Evolutionary conservation across 257 asterid species (phyloP), one percentile per base, ranked within the genome.

Genomic region (Solanum ossicruentum): DNA sequence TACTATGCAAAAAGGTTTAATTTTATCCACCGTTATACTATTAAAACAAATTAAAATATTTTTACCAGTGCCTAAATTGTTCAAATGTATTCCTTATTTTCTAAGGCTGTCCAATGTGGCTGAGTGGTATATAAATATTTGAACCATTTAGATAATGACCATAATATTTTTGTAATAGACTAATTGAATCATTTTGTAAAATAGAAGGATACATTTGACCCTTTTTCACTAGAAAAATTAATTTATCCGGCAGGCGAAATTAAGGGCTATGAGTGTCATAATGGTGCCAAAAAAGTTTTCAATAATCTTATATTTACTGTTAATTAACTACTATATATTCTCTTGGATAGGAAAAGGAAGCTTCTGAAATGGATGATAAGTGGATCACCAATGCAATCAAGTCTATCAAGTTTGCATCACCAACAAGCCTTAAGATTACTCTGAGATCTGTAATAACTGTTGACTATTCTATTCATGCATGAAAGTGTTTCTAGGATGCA

Each of bases 371-470:
- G 6, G 61, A 69, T 52, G 83, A 87, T 63, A 70, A 87, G 57
- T 87, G 85, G 89, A 49, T 81, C 18, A 28, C 26, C 12, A 55
- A 71, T 6, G 85, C 87, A 58, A 47, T 87, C 12, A 84, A 70
- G 28, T 80, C 72, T 3, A 84, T 87, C 55, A 84, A 69, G 21
- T 84, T 75, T 2, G 80, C 72, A 32, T 87, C 89, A 80, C 89
- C 88, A 75, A 83, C 84, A 61, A 86, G 84, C 72, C 86, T 86
- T 61, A 86, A 83, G 72, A 57, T 83, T 65, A n/a, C 82, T 26
- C 86, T 77, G 10, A 26, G 84, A 36, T 81, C 82, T 82, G 84
- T 86, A 86, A 82, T 13, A 41, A 10, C 8, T 17, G 9, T n/a
- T 47, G 26, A 15, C 18, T 17, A 20, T 43, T 67, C 8, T 32